A percentile compares a stretch with the other conserved stretches of the same genome.
These are phyloP conservation scores for Russula compacta DNA, from an alignment of 768 basidiomycete genomes.

Conservation along the genomic window DNA sequence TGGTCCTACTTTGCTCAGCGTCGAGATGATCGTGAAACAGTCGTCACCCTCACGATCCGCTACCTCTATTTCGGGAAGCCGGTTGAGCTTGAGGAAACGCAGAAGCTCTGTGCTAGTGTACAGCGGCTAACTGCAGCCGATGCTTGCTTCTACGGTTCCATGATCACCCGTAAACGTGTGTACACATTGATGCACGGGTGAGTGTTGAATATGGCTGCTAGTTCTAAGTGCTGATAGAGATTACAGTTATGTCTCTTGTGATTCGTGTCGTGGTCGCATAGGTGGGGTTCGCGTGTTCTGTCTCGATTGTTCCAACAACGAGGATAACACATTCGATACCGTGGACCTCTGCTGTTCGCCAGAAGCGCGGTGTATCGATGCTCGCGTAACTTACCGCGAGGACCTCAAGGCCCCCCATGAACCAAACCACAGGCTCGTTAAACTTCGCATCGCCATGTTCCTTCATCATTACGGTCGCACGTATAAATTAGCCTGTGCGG, in stretches of 20 bases:
- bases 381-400: constrained; percentile 11
- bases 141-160: constrained; percentile 22
- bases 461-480: not conserved
- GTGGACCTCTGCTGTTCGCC: constrained; percentile 27
- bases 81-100: constrained; percentile 17
- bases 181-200: constrained; percentile 21
- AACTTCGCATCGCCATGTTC: constrained; percentile 21
- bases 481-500: not conserved
- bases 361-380: constrained; percentile 18
- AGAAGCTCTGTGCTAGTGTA: constrained; percentile 11
- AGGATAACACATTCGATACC: constrained; percentile 12
- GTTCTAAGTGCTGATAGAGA: not conserved
- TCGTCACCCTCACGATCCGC: constrained; percentile 24
- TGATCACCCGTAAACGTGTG: constrained; percentile 17
- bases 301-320: constrained; percentile 24
- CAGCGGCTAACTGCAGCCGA: constrained; percentile 23
- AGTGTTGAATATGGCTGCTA: not conserved
- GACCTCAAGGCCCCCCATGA: constrained; percentile 23
- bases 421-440: constrained; percentile 27
- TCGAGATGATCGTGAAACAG: constrained; percentile 21
- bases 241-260: constrained; percentile 20
- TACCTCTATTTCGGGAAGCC: constrained; percentile 19
- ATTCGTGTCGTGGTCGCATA: constrained; percentile 23
- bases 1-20: constrained; percentile 28
- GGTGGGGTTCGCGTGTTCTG: constrained; percentile 27